Evolutionary conservation across 306 rosid species (phyloP).

Genomic region (Begonia peltatifolia): DNA sequence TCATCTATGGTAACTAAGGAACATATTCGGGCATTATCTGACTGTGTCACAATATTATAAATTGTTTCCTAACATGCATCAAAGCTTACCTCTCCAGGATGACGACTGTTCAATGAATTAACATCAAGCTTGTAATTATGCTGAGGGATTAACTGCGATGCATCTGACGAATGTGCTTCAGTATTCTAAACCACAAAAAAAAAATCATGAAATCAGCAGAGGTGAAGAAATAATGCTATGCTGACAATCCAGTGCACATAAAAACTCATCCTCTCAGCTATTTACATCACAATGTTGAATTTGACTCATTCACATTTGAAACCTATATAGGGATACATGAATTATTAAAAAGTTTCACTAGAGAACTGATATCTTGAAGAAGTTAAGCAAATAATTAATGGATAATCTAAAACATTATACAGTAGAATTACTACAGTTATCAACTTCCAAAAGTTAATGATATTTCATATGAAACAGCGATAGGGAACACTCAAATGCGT

Average conservation of each 20-base stretch:
- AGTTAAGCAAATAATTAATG: too few relatives aligned
- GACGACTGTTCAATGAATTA: constrained; percentile 70
- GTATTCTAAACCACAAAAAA: constrained; percentile 42
- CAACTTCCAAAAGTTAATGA: too few relatives aligned
- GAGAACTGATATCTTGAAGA: too few relatives aligned
- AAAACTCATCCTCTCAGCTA: too few relatives aligned
- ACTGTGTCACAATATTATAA: not conserved
- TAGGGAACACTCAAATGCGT: not conserved
- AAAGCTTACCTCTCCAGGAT: constrained; percentile 78
- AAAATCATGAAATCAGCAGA: constrained; percentile 11
- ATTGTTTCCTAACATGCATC: not conserved
- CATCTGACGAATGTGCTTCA: constrained; percentile 82
- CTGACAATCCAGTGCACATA: too few relatives aligned
- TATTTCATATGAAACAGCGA: constrained; percentile 3
- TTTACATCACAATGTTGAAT: too few relatives aligned
- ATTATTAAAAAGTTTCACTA: too few relatives aligned
- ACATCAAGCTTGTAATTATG: constrained; percentile 98
- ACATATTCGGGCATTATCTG: constrained; percentile 52
- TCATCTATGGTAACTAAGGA: too few relatives aligned
- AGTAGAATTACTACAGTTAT: too few relatives aligned
- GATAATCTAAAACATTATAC: too few relatives aligned
- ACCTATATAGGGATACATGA: too few relatives aligned
- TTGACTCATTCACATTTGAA: too few relatives aligned
- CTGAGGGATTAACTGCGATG: constrained; percentile 73
- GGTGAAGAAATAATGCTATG: not conserved